Conservation (phyloP, 192 early-diverging fungal genomes). For the Entomortierella lignicola region DNA sequence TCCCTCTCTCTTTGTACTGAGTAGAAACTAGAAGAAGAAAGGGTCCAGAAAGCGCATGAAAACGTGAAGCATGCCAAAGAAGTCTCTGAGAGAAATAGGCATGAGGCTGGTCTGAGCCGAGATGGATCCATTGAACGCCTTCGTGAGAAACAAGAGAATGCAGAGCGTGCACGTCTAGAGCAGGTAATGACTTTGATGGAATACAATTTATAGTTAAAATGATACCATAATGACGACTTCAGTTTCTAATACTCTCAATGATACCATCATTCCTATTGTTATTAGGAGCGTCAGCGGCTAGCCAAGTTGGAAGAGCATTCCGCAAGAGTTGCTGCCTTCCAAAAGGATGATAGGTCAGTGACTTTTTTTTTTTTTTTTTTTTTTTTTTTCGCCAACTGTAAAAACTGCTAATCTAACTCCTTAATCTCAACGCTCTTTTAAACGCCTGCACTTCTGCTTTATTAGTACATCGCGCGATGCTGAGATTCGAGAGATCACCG, state of each 20-base stretch:
- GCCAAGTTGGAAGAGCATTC: constrained; percentile 41
- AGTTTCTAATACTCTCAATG: too few relatives aligned
- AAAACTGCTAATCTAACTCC: not conserved
- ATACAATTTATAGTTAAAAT: too few relatives aligned
- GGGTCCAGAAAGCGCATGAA: constrained; percentile 48
- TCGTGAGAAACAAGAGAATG: constrained; percentile 50
- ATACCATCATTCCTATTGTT: too few relatives aligned
- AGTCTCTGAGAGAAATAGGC: constrained; percentile 37
- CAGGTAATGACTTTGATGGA: constrained; percentile 17
- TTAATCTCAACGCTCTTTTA: too few relatives aligned
- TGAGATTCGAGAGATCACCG: constrained; percentile 48
- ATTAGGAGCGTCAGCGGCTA: constrained; percentile 39
- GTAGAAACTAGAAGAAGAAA: constrained; percentile 45
- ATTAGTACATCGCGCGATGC: constrained; percentile 25
- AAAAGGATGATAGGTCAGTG: constrained; percentile 41
- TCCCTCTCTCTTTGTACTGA: not conserved
- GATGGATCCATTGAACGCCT: constrained; percentile 41
- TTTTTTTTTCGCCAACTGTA: too few relatives aligned
- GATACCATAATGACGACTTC: too few relatives aligned
- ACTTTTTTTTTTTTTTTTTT: not conserved
- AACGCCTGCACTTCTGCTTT: not conserved
- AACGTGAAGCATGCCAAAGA: constrained; percentile 47
- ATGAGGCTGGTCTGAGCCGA: constrained; percentile 24
- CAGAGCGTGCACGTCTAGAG: constrained; percentile 39
- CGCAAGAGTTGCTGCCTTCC: constrained; percentile 45